Conservation (phyloP, 129 eudicot genomes). For the Arctium minus region DNA sequence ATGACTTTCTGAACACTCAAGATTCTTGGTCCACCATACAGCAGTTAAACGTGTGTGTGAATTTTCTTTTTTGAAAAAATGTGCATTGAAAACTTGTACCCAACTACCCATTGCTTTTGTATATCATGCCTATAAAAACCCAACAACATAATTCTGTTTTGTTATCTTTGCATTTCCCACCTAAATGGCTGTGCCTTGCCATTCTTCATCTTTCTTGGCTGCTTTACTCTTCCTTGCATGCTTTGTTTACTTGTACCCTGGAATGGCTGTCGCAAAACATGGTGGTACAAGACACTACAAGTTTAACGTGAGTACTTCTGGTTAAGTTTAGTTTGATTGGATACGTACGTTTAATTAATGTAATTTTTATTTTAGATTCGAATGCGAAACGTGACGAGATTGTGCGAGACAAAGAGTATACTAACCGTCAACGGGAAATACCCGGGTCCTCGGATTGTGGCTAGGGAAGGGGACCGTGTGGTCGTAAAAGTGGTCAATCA, state of each 20-base stretch:
- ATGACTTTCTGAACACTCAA: constrained; percentile 32
- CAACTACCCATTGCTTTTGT: constrained; percentile 1
- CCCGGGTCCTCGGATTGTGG: constrained; percentile 59
- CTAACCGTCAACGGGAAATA: constrained; percentile 53
- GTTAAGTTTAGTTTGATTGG: background rate
- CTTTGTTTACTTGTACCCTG: constrained; percentile 27
- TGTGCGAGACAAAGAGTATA: constrained; percentile 56
- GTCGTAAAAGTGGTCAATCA: constrained; percentile 52
- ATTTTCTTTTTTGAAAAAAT: background rate
- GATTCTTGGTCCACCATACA: constrained; percentile 5
- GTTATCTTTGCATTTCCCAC: background rate
- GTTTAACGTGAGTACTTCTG: constrained; percentile 35
- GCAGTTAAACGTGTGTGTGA: constrained; percentile 17
- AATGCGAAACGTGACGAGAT: constrained; percentile 56
- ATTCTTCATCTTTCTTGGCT: constrained; percentile 16
- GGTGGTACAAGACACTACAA: constrained; percentile 48
- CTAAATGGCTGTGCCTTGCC: background rate
- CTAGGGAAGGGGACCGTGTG: constrained; percentile 63
- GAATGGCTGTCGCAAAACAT: constrained; percentile 20
- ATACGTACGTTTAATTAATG: background rate
- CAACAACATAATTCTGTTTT: background rate
- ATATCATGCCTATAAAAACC: constrained; percentile 29
- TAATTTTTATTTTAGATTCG: constrained; percentile 32
- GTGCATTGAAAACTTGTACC: constrained; percentile 6
- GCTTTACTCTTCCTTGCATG: constrained; percentile 22